phyloP scores from a whole-genome alignment of 805 yeast species.

The Brettanomyces custersianus region DNA sequence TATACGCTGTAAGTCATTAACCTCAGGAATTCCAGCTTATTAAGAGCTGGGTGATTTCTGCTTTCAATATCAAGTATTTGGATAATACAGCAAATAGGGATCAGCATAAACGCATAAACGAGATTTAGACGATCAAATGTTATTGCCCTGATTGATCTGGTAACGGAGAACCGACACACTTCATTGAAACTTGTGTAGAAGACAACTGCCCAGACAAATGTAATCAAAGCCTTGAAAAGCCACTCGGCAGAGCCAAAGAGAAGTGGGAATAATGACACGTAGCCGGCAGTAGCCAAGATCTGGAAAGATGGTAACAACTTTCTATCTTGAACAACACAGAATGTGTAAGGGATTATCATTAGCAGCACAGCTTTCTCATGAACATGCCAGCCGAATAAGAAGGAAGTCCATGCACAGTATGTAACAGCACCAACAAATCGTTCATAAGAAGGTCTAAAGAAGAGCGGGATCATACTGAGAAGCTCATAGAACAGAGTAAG shows the following conservation, averaged over 20 bases:
- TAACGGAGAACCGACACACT: conserved; percentile 40
- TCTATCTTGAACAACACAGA: conserved; percentile 62
- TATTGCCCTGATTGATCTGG: conserved; percentile 40
- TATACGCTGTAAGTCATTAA: conserved; percentile 80
- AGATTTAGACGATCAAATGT: conserved; percentile 63
- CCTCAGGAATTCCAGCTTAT: conserved; percentile 61
- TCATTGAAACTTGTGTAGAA: conserved; percentile 66
- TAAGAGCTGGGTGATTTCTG: conserved; percentile 40
- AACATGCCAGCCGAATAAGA: conserved; percentile 97
- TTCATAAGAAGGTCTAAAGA: conserved; percentile 63
- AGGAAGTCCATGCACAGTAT: conserved; percentile 84
- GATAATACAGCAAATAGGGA: conserved; percentile 47
- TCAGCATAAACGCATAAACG: conserved; percentile 56
- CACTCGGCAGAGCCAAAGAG: conserved; percentile 75
- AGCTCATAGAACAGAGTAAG: conserved; percentile 80
- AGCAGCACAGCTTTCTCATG: conserved; percentile 95
- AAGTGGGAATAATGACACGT: conserved; percentile 82
- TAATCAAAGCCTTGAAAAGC: conserved; percentile 64
- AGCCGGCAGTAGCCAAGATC: conserved; percentile 69
- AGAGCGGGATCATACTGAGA: conserved; percentile 63
- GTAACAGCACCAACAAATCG: conserved; percentile 80
- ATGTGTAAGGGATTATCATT: conserved; percentile 79
- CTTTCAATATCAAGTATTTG: conserved; percentile 47
- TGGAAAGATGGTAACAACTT: conserved; percentile 65
- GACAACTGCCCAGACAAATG: conserved; percentile 78